These are phyloP conservation scores for Verticillium dahliae DNA, from an alignment of 2,329 filamentous ascomycete species.

Conservation along the genomic window DNA sequence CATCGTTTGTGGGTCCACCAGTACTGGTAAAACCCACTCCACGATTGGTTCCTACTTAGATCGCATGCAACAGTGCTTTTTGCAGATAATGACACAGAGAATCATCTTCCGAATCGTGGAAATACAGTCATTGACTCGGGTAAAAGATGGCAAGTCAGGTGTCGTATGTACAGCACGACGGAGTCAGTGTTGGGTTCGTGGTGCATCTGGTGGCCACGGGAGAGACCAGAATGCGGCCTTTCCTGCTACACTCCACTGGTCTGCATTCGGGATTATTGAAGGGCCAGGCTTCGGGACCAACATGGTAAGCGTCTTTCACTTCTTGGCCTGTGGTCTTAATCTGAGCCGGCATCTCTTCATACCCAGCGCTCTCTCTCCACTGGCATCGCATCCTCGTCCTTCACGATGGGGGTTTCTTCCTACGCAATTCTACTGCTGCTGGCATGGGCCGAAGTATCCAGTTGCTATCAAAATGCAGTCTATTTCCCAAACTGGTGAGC, in stretches of 20 bases:
- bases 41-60: too few relatives aligned
- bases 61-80: too few relatives aligned
- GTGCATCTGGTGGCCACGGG: too few relatives aligned
- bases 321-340: background rate
- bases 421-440: background rate
- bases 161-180: too few relatives aligned
- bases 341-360: background rate
- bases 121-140: too few relatives aligned
- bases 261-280: background rate
- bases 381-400: background rate
- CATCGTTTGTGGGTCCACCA: too few relatives aligned
- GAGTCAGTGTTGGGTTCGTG: too few relatives aligned
- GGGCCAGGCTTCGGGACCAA: background rate
- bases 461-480: conserved; percentile 34
- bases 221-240: background rate
- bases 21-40: too few relatives aligned
- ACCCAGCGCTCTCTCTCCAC: background rate
- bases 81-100: too few relatives aligned
- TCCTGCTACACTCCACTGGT: background rate
- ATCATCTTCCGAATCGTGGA: too few relatives aligned
- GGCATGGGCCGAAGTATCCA: conserved; percentile 2
- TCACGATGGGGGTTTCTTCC: background rate
- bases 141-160: too few relatives aligned
- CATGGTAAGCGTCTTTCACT: background rate
- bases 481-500: too few relatives aligned